A percentile compares a stretch with the other conserved stretches of the same genome.
phyloP scores from a whole-genome alignment of 768 basidiomycete species.

The Clathrus columnatus region DNA sequence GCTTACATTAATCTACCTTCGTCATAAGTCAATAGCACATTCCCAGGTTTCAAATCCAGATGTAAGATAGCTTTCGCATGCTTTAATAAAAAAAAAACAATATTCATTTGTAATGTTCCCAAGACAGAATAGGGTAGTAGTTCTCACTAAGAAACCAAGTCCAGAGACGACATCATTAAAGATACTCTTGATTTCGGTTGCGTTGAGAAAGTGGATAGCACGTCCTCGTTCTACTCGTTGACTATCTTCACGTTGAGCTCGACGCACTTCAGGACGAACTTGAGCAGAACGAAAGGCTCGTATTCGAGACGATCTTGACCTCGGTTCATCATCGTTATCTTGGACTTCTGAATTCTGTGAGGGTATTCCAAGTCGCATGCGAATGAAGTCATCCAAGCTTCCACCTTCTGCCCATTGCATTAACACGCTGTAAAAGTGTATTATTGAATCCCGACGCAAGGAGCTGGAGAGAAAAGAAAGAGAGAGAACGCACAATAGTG shows the following conservation, averaged over 20 bases:
- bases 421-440: conserved; percentile 45
- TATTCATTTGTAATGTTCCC: not conserved
- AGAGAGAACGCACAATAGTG: conserved; percentile 58
- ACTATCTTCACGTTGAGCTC: conserved; percentile 16
- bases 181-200: conserved; percentile 72
- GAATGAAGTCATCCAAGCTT: conserved; percentile 67
- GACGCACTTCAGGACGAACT: conserved; percentile 28
- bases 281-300: conserved; percentile 67
- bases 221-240: conserved; percentile 38
- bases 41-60: conserved; percentile 89
- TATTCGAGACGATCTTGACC: conserved; percentile 63
- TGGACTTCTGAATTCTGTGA: conserved; percentile 21
- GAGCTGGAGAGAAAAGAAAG: no score
- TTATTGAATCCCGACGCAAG: not conserved
- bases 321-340: conserved; percentile 24
- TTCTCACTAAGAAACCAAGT: conserved; percentile 70
- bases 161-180: conserved; percentile 85
- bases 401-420: conserved; percentile 96
- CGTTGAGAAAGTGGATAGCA: conserved; percentile 76
- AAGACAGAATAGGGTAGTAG: not conserved
- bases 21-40: conserved; percentile 88
- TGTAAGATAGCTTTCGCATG: conserved; percentile 83
- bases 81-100: conserved; percentile 31
- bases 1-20: conserved; percentile 72
- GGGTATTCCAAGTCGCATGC: conserved; percentile 63